A percentile compares a stretch with the other conserved stretches of the same genome.
These are phyloP conservation scores for Cinnamomum chago DNA, from an alignment of 164 flowering plant genomes.

Conservation along the genomic window DNA sequence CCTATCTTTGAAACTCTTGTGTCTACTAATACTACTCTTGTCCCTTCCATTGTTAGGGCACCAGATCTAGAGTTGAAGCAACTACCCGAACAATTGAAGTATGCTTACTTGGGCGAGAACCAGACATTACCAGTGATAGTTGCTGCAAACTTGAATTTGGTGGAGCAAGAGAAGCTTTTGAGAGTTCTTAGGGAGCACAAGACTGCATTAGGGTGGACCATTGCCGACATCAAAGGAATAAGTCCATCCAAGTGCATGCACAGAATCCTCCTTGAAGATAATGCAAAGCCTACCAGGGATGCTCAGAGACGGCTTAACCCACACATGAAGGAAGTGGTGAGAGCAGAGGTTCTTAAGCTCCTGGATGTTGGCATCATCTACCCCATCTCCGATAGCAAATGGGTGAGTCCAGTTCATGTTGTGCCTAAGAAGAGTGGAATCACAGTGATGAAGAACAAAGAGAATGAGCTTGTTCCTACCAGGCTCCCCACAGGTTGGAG, in stretches of 20 bases:
- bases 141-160: not conserved
- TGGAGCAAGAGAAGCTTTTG: slow-evolving; percentile 1
- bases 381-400: no score
- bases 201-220: no score
- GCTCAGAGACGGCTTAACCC: not conserved
- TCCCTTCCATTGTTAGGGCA: no score
- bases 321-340: no score
- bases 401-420: not conserved
- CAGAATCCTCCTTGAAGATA: not conserved
- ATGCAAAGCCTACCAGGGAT: not conserved
- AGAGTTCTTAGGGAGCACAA: no score
- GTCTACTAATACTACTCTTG: no score
- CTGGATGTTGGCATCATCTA: no score
- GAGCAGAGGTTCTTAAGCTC: no score
- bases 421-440: not conserved
- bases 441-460: not conserved
- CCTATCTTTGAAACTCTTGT: no score
- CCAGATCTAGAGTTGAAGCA: not conserved
- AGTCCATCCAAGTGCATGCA: not conserved
- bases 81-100: not conserved
- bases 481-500: not conserved
- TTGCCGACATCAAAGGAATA: not conserved
- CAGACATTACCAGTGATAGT: not conserved
- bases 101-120: not conserved
- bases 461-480: not conserved